These are phyloP conservation scores for Oenanthe javanica DNA, from an alignment of 140 eudicot genomes.

Conservation along the genomic window DNA sequence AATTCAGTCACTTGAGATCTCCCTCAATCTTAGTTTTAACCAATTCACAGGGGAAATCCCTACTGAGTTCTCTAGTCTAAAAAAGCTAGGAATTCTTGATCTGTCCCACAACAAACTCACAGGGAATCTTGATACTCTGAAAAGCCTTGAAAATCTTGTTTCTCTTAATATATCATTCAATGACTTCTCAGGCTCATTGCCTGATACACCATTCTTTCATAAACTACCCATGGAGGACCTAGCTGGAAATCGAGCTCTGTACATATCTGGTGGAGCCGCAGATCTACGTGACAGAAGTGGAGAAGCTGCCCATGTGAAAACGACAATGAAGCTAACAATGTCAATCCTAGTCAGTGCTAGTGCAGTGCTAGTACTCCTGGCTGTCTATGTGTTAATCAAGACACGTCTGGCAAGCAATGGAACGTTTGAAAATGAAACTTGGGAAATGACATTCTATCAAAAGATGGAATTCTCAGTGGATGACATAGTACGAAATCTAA, in stretches of 20 bases:
- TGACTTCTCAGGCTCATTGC: conserved; percentile 74
- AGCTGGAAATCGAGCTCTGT: conserved; percentile 41
- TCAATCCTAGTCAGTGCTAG: conserved; percentile 73
- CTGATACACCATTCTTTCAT: conserved; percentile 64
- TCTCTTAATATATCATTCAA: conserved; percentile 75
- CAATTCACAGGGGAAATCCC: conserved; percentile 70
- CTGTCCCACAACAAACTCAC: conserved; percentile 66
- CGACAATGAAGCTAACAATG: conserved; percentile 58
- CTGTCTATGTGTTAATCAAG: conserved; percentile 44
- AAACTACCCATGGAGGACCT: conserved; percentile 57
- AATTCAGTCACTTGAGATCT: conserved; percentile 72
- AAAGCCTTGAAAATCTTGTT: conserved; percentile 71
- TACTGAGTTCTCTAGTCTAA: conserved; percentile 50
- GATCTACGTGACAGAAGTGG: conserved; percentile 35
- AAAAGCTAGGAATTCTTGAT: conserved; percentile 63
- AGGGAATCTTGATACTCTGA: conserved; percentile 43
- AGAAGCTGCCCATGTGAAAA: conserved; percentile 29
- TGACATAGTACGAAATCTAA: conserved; percentile 52
- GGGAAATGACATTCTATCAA: too few species aligned
- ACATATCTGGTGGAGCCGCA: conserved; percentile 12
- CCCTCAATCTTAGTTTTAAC: conserved; percentile 77
- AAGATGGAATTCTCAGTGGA: conserved; percentile 72
- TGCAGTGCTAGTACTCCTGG: conserved; percentile 56
- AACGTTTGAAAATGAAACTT: too few species aligned
- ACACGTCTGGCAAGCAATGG: too few species aligned